Conservation (phyloP, 139 green algal genomes). For the Haematococcus sp. region DNA sequence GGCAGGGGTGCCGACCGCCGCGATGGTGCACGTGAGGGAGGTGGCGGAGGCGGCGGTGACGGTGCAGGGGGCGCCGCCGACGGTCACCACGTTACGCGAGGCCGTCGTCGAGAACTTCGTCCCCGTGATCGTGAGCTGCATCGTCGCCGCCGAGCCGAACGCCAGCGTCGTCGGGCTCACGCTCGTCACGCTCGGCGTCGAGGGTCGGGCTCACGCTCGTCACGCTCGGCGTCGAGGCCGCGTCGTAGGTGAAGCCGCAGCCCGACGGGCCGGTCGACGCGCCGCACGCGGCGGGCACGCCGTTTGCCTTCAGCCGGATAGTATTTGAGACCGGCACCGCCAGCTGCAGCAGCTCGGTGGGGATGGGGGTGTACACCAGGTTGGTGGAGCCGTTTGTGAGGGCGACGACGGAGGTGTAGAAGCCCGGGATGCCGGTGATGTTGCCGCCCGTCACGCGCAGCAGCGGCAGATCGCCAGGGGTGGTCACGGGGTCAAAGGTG, state of each 20-base stretch:
- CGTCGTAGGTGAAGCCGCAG: constrained; percentile 27
- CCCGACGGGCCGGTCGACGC: not conserved
- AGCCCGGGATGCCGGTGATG: not conserved
- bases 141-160: not conserved
- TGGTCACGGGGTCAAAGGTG: constrained; percentile 19
- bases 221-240: constrained; percentile 19
- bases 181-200: constrained; percentile 20
- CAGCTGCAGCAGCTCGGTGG: constrained; percentile 25
- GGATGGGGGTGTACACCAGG: constrained; percentile 24
- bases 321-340: constrained; percentile 4
- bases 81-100: constrained; percentile 5
- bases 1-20: not conserved
- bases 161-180: constrained; percentile 12
- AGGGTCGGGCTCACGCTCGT: too few species aligned
- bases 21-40: not conserved
- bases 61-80: not conserved
- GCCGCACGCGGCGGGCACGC: constrained; percentile 17
- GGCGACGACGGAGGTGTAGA: not conserved
- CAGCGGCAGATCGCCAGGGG: constrained; percentile 21
- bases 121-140: constrained; percentile 27
- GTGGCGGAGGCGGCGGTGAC: constrained; percentile 12
- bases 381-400: constrained; percentile 14
- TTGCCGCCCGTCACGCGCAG: constrained; percentile 7
- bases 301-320: constrained; percentile 16
- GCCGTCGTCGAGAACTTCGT: constrained; percentile 1